Evolutionary conservation across 768 basidiomycete genomes (phyloP).

Genomic region (Russula emetica): DNA sequence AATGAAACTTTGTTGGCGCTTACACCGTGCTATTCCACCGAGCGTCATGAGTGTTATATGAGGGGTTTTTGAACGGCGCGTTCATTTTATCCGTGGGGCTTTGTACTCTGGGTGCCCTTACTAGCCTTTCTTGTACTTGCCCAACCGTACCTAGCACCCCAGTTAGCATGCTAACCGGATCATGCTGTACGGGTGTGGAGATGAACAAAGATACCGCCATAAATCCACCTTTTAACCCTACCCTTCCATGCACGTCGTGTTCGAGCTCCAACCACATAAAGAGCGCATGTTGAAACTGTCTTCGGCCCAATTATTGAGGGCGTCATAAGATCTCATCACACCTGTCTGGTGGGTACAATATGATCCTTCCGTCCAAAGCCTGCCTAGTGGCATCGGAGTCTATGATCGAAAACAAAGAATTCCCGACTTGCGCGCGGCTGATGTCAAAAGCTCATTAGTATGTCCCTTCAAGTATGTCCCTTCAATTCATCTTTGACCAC

Average conservation of each 20-base stretch:
- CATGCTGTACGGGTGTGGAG: not conserved
- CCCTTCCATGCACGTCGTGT: not conserved
- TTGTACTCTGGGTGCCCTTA: not conserved
- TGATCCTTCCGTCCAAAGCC: not conserved
- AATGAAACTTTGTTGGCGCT: not conserved
- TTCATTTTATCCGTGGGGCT: not conserved
- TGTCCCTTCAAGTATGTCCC: too few species aligned
- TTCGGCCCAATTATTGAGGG: not conserved
- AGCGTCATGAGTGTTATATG: not conserved
- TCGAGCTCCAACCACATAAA: not conserved
- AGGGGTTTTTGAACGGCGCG: not conserved
- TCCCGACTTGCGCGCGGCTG: not conserved
- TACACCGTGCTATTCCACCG: not conserved
- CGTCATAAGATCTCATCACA: not conserved
- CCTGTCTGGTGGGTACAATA: not conserved
- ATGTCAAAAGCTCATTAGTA: too few species aligned
- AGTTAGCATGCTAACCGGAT: not conserved
- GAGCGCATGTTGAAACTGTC: not conserved
- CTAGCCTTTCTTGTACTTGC: constrained; percentile 11
- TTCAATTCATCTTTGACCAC: too few species aligned
- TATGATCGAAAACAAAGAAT: not conserved
- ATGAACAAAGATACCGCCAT: not conserved
- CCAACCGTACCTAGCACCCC: constrained; percentile 4
- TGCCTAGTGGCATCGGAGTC: not conserved
- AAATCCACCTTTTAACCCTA: not conserved